These are phyloP conservation scores for Penicillium salamii DNA, from an alignment of 495 filamentous ascomycete genomes.

Conservation along the genomic window DNA sequence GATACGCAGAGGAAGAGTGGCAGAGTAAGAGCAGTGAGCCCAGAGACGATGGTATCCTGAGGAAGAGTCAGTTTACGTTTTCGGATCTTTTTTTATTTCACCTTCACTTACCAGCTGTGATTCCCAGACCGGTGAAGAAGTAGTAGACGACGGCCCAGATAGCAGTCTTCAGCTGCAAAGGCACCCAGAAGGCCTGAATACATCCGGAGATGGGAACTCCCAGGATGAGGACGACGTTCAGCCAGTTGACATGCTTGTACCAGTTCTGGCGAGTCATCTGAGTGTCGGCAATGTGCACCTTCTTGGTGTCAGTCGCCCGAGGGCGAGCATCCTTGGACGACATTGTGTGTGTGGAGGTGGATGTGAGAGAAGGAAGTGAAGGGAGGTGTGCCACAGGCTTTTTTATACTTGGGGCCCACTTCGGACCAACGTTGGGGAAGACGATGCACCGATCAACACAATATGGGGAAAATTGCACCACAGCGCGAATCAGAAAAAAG, in stretches of 20 bases:
- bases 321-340: slow-evolving; percentile 40
- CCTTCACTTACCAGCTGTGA: slow-evolving; percentile 68
- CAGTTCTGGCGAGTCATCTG: slow-evolving; percentile 84
- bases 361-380: slow-evolving; percentile 5
- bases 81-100: background rate
- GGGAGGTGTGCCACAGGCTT: slow-evolving; percentile 10
- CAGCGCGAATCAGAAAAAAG: slow-evolving; percentile 9
- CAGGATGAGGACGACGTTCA: slow-evolving; percentile 85
- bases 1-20: slow-evolving; percentile 81
- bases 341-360: slow-evolving; percentile 28
- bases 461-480: slow-evolving; percentile 21
- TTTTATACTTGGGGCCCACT: slow-evolving; percentile 30
- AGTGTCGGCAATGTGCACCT: slow-evolving; percentile 56
- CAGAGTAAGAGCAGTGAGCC: slow-evolving; percentile 94
- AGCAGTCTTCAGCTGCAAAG: slow-evolving; percentile 70
- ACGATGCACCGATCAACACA: slow-evolving; percentile 21
- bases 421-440: slow-evolving; percentile 30
- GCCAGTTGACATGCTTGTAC: slow-evolving; percentile 97
- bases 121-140: slow-evolving; percentile 85
- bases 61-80: slow-evolving; percentile 15
- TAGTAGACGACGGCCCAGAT: slow-evolving; percentile 86
- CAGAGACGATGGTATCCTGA: slow-evolving; percentile 85
- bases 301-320: slow-evolving; percentile 46
- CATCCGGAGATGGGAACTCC: slow-evolving; percentile 75
- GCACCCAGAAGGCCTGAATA: slow-evolving; percentile 78